phyloP scores from a whole-genome alignment of 2,329 filamentous ascomycete species.

The Trichoderma breve region DNA sequence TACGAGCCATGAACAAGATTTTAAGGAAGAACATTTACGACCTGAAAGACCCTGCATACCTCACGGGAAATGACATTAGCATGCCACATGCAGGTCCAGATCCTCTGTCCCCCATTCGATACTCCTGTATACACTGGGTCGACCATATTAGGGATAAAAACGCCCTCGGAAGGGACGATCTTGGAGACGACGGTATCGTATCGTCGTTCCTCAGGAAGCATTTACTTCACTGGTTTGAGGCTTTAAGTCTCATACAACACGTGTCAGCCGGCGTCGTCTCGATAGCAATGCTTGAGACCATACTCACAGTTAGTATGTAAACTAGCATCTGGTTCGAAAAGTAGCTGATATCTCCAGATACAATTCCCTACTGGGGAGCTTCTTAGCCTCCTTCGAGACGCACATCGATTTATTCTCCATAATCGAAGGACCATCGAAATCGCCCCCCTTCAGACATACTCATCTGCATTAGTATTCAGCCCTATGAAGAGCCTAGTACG shows the following conservation, averaged over 20 bases:
- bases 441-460: constrained; percentile 35
- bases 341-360: neutral
- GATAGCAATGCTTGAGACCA: constrained; percentile 14
- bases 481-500: constrained; percentile 28
- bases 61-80: neutral
- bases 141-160: constrained; percentile 20
- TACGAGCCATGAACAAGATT: constrained; percentile 19
- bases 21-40: constrained; percentile 28
- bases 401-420: constrained; percentile 31
- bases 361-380: neutral
- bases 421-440: constrained; percentile 29
- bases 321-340: neutral
- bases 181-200: constrained; percentile 6
- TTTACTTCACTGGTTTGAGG: constrained; percentile 45
- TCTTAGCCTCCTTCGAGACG: constrained; percentile 28
- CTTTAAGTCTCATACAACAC: constrained; percentile 35
- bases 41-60: constrained; percentile 21
- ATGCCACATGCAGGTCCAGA: constrained; percentile 20
- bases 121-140: constrained; percentile 28
- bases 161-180: neutral
- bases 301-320: constrained; percentile 17
- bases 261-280: constrained; percentile 25
- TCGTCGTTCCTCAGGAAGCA: constrained; percentile 36
- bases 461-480: constrained; percentile 33
- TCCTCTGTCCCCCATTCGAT: constrained; percentile 19